A percentile compares a stretch with the other conserved stretches of the same genome.
Evolutionary conservation across 441 rosid species (phyloP).

Genomic region (Raphanus hybrid): DNA sequence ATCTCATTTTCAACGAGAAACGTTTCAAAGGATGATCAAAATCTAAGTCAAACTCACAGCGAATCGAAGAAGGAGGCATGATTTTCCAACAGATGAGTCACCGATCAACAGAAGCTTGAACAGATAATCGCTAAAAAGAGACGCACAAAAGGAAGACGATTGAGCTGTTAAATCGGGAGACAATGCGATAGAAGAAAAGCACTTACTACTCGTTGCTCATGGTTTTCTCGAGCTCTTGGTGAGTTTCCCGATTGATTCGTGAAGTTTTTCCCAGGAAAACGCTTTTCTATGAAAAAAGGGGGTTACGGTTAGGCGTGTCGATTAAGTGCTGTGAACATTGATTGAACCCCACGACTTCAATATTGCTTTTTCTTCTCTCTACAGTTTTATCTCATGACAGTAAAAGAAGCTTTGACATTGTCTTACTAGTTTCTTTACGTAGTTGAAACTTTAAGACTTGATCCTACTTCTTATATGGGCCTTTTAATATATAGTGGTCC

Average conservation of each 20-base stretch:
- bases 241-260: slow-evolving; percentile 37
- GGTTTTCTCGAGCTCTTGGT: slow-evolving; percentile 24
- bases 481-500: not conserved
- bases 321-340: slow-evolving; percentile 36
- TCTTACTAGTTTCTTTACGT: slow-evolving; percentile 15
- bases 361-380: not conserved
- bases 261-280: slow-evolving; percentile 4
- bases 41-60: slow-evolving; percentile 57
- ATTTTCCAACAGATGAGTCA: slow-evolving; percentile 90
- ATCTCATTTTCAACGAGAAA: not conserved
- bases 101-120: slow-evolving; percentile 87
- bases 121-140: slow-evolving; percentile 62
- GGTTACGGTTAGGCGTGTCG: slow-evolving; percentile 33
- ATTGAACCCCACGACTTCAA: slow-evolving; percentile 43
- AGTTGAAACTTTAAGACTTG: not conserved
- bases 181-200: slow-evolving; percentile 5
- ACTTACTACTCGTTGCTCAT: slow-evolving; percentile 85
- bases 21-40: not conserved
- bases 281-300: not conserved
- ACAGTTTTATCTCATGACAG: slow-evolving; percentile 9
- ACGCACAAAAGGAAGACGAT: not conserved
- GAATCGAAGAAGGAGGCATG: slow-evolving; percentile 81
- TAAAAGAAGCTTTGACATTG: slow-evolving; percentile 39
- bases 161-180: not conserved
- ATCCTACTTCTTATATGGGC: slow-evolving; percentile 8